These are phyloP conservation scores for Torulaspora quercuum DNA, from an alignment of 805 yeast species.

Conservation along the genomic window DNA sequence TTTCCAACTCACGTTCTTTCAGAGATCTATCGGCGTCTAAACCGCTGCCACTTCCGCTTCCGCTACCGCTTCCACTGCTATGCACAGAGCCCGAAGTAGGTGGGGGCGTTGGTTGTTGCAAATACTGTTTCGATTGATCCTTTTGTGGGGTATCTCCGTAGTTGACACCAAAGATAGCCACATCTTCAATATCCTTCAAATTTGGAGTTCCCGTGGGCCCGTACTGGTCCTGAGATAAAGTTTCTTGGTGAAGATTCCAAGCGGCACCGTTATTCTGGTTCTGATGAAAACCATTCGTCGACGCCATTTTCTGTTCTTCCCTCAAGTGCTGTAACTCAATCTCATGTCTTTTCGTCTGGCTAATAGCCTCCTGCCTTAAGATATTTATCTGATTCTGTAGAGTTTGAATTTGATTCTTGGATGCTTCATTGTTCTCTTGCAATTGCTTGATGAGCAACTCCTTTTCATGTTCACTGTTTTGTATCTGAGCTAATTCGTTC, in stretches of 20 bases:
- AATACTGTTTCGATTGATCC: conserved; percentile 16
- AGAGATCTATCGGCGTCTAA: conserved; percentile 18
- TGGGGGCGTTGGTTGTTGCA: conserved; percentile 13
- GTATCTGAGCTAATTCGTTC: conserved; percentile 17
- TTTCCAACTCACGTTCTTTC: conserved; percentile 34
- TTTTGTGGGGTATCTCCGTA: conserved; percentile 31
- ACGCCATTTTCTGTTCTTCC: conserved; percentile 3
- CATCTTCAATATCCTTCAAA: conserved; percentile 33
- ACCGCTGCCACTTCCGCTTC: conserved; percentile 14
- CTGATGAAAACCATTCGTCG: conserved; percentile 5
- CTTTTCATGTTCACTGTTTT: conserved; percentile 17
- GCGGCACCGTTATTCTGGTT: neutral
- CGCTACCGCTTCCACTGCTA: conserved; percentile 11
- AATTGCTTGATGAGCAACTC: conserved; percentile 14
- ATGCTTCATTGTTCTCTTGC: conserved; percentile 7
- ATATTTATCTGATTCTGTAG: conserved; percentile 14
- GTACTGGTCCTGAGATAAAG: conserved; percentile 8
- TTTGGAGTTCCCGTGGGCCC: conserved; percentile 34
- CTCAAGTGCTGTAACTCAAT: conserved; percentile 12
- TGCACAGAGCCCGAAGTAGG: conserved; percentile 9
- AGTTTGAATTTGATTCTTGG: conserved; percentile 8
- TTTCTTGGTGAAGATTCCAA: conserved; percentile 1
- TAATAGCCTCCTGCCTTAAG: conserved; percentile 12
- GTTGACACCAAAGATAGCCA: conserved; percentile 32
- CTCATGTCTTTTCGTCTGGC: conserved; percentile 12